Percentiles rank a stretch among this genome's conserved stretches.
phyloP scores from a whole-genome alignment of 2,329 filamentous ascomycete species.

The Paraphoma sp. region DNA sequence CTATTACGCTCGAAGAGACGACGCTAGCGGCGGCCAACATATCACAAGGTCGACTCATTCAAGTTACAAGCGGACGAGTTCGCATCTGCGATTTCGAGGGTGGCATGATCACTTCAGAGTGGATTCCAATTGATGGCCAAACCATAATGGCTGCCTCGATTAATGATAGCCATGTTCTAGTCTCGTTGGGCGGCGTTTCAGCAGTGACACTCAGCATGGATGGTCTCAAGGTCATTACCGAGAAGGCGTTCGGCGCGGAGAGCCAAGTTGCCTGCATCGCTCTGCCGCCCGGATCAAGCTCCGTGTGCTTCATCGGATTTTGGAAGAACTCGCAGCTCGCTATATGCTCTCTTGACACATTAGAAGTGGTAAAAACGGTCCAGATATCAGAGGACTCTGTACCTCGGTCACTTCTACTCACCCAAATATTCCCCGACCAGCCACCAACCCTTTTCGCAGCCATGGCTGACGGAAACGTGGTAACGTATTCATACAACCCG shows the following conservation, averaged over 20 bases:
- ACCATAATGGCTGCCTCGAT: slow-evolving; percentile 80
- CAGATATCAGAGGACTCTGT: slow-evolving; percentile 70
- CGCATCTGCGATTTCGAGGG: slow-evolving; percentile 67
- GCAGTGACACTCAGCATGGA: slow-evolving; percentile 72
- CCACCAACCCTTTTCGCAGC: slow-evolving; percentile 83
- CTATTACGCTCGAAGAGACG: slow-evolving; percentile 70
- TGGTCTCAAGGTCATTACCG: slow-evolving; percentile 63
- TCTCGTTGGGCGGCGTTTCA: slow-evolving; percentile 78
- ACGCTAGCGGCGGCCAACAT: slow-evolving; percentile 77
- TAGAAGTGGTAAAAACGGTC: slow-evolving; percentile 70
- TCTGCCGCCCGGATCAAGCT: slow-evolving; percentile 67
- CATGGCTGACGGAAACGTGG: slow-evolving; percentile 89
- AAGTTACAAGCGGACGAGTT: slow-evolving; percentile 73
- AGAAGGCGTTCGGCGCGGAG: slow-evolving; percentile 67
- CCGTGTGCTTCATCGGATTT: slow-evolving; percentile 81
- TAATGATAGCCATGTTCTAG: slow-evolving; percentile 71
- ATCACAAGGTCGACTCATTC: slow-evolving; percentile 69
- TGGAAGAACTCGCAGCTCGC: slow-evolving; percentile 84
- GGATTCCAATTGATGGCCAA: slow-evolving; percentile 59
- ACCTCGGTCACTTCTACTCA: slow-evolving; percentile 80
- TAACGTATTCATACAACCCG: slow-evolving; percentile 77
- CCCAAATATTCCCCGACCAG: slow-evolving; percentile 72
- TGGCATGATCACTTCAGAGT: slow-evolving; percentile 62
- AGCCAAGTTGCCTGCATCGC: slow-evolving; percentile 89
- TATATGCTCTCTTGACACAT: slow-evolving; percentile 70